Evolutionary conservation across 2,329 filamentous ascomycete species (phyloP), one percentile per base, ranked within the genome.

Genomic region (Chaetomiaceae sp.): DNA sequence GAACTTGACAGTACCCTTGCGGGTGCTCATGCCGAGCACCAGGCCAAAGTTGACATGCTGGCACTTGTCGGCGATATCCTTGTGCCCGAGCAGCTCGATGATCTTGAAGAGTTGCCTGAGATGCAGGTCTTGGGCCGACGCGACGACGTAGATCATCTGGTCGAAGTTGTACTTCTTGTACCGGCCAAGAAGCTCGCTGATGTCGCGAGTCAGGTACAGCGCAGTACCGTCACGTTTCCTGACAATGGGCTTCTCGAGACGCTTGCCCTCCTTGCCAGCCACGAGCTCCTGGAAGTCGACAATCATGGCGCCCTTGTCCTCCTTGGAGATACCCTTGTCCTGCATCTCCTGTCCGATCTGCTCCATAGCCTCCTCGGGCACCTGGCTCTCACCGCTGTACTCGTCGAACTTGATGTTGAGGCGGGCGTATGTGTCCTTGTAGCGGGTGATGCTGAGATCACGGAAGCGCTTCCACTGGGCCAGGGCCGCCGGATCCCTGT

Each of bases 121-220:
- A 63, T 90, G 86, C 12, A 86, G 73, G 60, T 87, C 85, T 61
- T 90, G 86, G 56, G 83, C 79, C 19, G 79, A 82, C 1, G 85
- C 85, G 25, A 89, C 81, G 9, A 90, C 86, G 62, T 89, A 90
- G 55, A 89, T 85, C 85, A 90, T 87, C 65, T 87, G 81, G 69
- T 90, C 85, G 60, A 87, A 89, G 10, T 81, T 66, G 69, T 82
- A 81, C 62, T 78, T 76, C 19, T 83, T 73, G 42, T 79, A 59
- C 50, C 87, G 80, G 62, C 82, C 78, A 47, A 89, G 69, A 23
- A 88, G 78, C 62, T 89, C 85, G 59, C 83, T 86, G 55, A 91
- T 85, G 66, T 92, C 86, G 58, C 87, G 81, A 44, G 87, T 88
- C 41, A 91, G 76, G 65, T 92, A 91, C 30, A 89, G 77, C 35